phyloP scores from a whole-genome alignment of 306 rosid genomes.

The Rubus idaeus region DNA sequence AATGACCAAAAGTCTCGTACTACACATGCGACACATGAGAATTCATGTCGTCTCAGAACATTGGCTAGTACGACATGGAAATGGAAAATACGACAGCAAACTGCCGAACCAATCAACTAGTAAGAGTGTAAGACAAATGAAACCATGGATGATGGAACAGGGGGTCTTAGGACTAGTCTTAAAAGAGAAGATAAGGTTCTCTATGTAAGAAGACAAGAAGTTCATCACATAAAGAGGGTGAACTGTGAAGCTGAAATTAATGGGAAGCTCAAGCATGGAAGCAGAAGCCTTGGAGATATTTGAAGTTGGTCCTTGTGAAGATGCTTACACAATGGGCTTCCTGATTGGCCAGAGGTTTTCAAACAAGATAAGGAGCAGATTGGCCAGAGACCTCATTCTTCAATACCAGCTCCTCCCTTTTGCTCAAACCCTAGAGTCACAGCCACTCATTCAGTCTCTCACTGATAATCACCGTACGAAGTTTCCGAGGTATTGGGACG shows the following conservation, averaged over 20 bases:
- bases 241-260: background rate
- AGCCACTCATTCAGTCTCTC: slow-evolving; percentile 55
- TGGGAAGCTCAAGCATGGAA: slow-evolving; percentile 21
- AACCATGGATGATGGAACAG: background rate
- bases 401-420: slow-evolving; percentile 67
- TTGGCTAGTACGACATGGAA: background rate
- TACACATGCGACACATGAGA: background rate
- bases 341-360: slow-evolving; percentile 65
- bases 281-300: slow-evolving; percentile 31
- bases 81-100: slow-evolving; percentile 4
- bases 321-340: slow-evolving; percentile 51
- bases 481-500: slow-evolving; percentile 74
- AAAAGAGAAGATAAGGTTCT: slow-evolving; percentile 8
- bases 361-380: slow-evolving; percentile 46
- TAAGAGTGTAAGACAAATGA: background rate
- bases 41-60: slow-evolving; percentile 1
- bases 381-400: slow-evolving; percentile 56
- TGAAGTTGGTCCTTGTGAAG: slow-evolving; percentile 36
- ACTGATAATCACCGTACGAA: slow-evolving; percentile 40
- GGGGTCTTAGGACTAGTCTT: background rate
- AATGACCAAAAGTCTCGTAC: too few relatives aligned
- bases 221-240: background rate
- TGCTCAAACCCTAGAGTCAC: slow-evolving; percentile 46
- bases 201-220: background rate
- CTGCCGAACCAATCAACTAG: background rate